Percentiles rank a stretch among this genome's conserved stretches.
phyloP scores from a whole-genome alignment of 805 yeast genomes.

The Candida ascalaphidarum region DNA sequence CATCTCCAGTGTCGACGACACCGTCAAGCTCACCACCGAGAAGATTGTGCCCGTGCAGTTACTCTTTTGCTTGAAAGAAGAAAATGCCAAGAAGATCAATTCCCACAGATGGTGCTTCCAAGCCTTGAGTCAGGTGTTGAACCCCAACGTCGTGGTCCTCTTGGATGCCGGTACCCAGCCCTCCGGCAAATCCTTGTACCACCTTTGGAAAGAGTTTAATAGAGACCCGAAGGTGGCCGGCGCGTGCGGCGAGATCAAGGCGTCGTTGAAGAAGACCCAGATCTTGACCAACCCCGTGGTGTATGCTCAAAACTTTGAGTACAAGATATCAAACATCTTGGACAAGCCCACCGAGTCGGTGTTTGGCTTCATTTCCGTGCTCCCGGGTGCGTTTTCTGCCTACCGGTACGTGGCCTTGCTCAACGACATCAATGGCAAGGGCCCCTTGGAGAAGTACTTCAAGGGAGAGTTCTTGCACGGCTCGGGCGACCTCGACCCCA shows the following conservation, averaged over 20 bases:
- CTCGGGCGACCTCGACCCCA: constrained; percentile 42
- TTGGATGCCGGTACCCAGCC: constrained; percentile 65
- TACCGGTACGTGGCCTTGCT: constrained; percentile 51
- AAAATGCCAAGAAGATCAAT: constrained; percentile 56
- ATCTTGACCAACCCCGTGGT: constrained; percentile 52
- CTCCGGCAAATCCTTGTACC: constrained; percentile 43
- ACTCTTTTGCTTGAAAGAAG: constrained; percentile 52
- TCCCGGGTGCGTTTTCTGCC: constrained; percentile 66
- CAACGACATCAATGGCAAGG: constrained; percentile 43
- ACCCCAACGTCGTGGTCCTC: constrained; percentile 49
- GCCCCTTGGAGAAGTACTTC: constrained; percentile 60
- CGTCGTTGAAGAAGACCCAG: constrained; percentile 40
- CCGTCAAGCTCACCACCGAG: constrained; percentile 42
- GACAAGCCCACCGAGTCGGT: constrained; percentile 61
- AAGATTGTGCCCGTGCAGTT: constrained; percentile 57
- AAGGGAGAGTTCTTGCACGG: constrained; percentile 54
- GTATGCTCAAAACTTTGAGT: constrained; percentile 60
- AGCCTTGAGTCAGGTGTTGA: constrained; percentile 48
- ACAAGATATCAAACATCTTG: constrained; percentile 57
- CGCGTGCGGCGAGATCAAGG: constrained; percentile 66
- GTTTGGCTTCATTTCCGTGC: constrained; percentile 56
- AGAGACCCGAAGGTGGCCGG: constrained; percentile 54
- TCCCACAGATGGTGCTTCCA: constrained; percentile 67
- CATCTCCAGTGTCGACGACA: constrained; percentile 32
- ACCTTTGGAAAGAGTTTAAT: constrained; percentile 58